These are phyloP conservation scores for Alternaria sp. DNA, from an alignment of 2,329 filamentous ascomycete species.

Conservation along the genomic window DNA sequence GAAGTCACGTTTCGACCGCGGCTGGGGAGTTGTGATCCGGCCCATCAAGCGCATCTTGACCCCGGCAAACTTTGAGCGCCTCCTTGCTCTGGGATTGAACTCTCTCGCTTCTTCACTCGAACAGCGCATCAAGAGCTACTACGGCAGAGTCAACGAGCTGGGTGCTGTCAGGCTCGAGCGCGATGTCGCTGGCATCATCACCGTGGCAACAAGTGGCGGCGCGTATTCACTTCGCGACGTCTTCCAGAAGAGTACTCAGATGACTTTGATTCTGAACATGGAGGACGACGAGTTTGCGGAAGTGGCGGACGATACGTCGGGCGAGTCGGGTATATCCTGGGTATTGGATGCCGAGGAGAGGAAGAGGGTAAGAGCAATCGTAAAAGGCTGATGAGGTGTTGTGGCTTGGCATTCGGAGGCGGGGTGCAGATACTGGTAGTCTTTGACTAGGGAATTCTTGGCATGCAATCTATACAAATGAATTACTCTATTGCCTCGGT, in stretches of 20 bases:
- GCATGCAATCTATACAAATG: conserved; percentile 31
- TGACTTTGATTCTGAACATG: conserved; percentile 89
- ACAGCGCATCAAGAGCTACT: conserved; percentile 83
- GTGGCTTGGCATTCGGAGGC: not conserved
- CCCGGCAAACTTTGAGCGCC: conserved; percentile 73
- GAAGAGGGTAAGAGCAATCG: conserved; percentile 73
- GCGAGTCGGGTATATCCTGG: conserved; percentile 72
- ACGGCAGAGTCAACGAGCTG: conserved; percentile 79
- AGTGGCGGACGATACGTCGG: conserved; percentile 60
- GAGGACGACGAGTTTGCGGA: conserved; percentile 96
- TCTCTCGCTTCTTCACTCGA: conserved; percentile 83
- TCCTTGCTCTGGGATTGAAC: conserved; percentile 76
- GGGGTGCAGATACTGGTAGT: not conserved
- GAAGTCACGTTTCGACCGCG: conserved; percentile 78
- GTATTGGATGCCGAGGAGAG: conserved; percentile 77
- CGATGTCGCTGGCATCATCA: conserved; percentile 79
- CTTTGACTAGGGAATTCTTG: conserved; percentile 21
- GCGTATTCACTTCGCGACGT: conserved; percentile 80
- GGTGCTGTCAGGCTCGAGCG: conserved; percentile 85
- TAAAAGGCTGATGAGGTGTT: conserved; percentile 50
- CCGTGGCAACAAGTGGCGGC: conserved; percentile 67
- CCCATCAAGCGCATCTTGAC: conserved; percentile 88
- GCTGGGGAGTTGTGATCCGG: conserved; percentile 85
- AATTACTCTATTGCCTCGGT: conserved; percentile 6
- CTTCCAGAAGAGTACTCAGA: conserved; percentile 79